Percentiles rank a stretch among this genome's conserved stretches.
These are phyloP conservation scores for Populus simonii DNA, from an alignment of 345 rosid species.

Conservation along the genomic window DNA sequence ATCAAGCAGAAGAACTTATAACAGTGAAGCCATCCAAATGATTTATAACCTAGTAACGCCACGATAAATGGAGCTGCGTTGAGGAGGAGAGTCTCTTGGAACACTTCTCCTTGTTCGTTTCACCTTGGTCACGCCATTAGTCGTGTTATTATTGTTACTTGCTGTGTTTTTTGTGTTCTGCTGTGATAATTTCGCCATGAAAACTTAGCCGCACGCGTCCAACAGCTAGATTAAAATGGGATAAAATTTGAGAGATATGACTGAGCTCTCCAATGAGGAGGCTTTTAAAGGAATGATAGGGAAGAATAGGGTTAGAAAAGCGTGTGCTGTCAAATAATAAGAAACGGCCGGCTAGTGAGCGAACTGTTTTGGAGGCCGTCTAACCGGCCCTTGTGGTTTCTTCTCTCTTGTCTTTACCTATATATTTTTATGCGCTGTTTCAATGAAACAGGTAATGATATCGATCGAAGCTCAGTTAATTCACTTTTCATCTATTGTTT, in stretches of 20 bases:
- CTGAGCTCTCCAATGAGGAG: constrained; percentile 25
- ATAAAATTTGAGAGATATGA: constrained; percentile 10
- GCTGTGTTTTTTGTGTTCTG: constrained; percentile 30
- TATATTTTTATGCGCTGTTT: background rate
- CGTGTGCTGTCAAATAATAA: constrained; percentile 29
- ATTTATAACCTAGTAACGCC: constrained; percentile 73
- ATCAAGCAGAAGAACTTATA: background rate
- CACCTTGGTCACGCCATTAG: constrained; percentile 39
- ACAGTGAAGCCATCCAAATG: background rate
- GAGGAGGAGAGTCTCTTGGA: constrained; percentile 84
- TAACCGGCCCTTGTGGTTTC: constrained; percentile 32
- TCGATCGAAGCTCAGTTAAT: background rate
- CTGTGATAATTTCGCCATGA: constrained; percentile 43
- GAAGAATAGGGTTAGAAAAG: background rate
- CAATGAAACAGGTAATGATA: no score
- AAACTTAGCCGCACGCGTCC: background rate
- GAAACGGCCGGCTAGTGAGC: constrained; percentile 15
- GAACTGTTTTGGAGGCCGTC: constrained; percentile 35
- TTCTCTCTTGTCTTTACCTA: constrained; percentile 28
- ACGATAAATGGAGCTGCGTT: constrained; percentile 78
- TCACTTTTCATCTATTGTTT: background rate
- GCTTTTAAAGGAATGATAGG: constrained; percentile 30
- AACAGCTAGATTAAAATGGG: background rate
- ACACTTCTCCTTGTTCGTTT: constrained; percentile 78
- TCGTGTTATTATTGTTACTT: background rate